Base-by-base conservation (phyloP, 495 filamentous ascomycete species). In the Xylona heveae region DNA sequence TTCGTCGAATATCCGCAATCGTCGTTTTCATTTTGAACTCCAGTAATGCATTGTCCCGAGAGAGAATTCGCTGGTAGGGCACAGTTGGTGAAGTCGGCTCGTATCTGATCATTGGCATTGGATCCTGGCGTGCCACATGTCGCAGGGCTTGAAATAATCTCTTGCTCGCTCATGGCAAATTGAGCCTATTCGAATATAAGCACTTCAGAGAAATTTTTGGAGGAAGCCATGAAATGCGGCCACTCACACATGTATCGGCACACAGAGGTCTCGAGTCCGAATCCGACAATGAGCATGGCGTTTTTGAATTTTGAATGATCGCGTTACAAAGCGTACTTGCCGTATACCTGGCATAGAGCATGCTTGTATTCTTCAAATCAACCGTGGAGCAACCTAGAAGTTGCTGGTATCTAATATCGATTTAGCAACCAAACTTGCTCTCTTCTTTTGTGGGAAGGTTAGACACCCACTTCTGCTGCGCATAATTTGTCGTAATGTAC, bases 321-420 rank as follows among this genome's bases (percentile, higher is more conserved):
- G 78, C 69, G 62, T 84, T 95, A 66, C 90, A 99, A 40, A 99
- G 65, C 48, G 83, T 71, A 42, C 78, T 85, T 30, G 71, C 85
- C 8, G 83, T 92, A 53, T 83, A 99, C 44, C 84, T 74, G 15
- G 90, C 88, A 56, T 99, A 99, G 44, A 81, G 67, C 42, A 74
- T 62, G 33, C 67, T 73, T n/a, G 80, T 75, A 42, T 90, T 78
- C 19, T 71, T 72, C 30, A 78, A 62, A 43, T 88, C 72, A 46
- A 91, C 53, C 38, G 68, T 66, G 21, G 64, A 58, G 48, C 88
- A 99, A 24, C 88, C 85, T 20, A 95, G 61, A n/a, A 77, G 59
- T 21, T 55, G 62, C 42, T 71, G 58, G 52, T 78, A 90, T 52
- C 79, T 38, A 24, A 18, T 83, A 38, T 32, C 20, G 19, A 35